phyloP scores from a whole-genome alignment of 2,329 filamentous ascomycete species.

The Alternaria infectoria region DNA sequence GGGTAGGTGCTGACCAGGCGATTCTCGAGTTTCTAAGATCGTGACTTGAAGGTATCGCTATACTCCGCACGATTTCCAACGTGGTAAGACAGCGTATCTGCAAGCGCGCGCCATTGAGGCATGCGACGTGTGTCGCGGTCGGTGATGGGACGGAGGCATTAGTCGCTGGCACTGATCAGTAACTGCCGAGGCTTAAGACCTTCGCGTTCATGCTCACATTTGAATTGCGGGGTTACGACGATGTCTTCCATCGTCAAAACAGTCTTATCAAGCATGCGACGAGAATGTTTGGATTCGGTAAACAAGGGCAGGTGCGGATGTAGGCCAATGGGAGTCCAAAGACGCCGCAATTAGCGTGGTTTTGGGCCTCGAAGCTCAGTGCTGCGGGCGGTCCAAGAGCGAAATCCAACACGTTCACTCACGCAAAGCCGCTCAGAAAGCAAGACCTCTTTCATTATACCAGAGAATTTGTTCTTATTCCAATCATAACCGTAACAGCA shows the following conservation, averaged over 20 bases:
- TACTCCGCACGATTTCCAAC: conserved; percentile 45
- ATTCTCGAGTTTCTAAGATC: conserved; percentile 39
- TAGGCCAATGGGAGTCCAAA: conserved; percentile 28
- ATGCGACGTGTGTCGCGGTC: conserved; percentile 48
- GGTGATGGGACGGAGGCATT: conserved; percentile 48
- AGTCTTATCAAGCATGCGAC: conserved; percentile 7
- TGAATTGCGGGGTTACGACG: conserved; percentile 41
- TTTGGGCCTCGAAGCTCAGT: not conserved
- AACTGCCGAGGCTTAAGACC: conserved; percentile 6
- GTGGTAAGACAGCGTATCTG: conserved; percentile 48
- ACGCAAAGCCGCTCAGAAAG: not conserved
- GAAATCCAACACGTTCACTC: not conserved
- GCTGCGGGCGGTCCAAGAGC: not conserved
- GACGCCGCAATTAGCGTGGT: conserved; percentile 15
- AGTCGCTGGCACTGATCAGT: conserved; percentile 28
- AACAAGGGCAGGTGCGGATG: conserved; percentile 28
- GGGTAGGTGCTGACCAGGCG: conserved; percentile 45
- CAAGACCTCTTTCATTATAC: not conserved
- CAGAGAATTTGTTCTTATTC: conserved; percentile 4
- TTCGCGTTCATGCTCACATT: conserved; percentile 22
- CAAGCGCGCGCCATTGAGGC: conserved; percentile 46
- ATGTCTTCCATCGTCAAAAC: conserved; percentile 30
- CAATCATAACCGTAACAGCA: conserved; percentile 32
- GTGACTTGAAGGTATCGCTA: conserved; percentile 41
- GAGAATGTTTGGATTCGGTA: conserved; percentile 34